phyloP scores from a whole-genome alignment of 129 eudicot species.

The Flaveria sonorensis region DNA sequence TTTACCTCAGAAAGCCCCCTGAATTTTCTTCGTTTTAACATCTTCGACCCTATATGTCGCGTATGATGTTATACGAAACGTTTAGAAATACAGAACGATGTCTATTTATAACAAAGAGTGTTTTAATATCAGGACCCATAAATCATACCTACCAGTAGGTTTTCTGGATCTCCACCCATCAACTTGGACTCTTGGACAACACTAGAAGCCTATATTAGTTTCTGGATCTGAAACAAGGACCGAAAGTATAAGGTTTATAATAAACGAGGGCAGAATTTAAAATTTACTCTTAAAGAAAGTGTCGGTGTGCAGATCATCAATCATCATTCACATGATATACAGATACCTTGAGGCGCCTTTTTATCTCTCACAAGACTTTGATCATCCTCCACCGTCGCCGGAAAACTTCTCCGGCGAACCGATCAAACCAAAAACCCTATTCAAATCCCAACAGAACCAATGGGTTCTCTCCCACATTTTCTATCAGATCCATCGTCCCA shows the following conservation, averaged over 20 bases:
- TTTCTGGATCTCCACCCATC: too few relatives aligned
- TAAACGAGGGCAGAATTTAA: neutral
- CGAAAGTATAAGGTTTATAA: neutral
- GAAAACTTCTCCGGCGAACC: conserved; percentile 36
- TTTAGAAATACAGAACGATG: too few relatives aligned
- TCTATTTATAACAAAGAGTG: too few relatives aligned
- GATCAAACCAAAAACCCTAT: neutral
- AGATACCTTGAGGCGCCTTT: neutral
- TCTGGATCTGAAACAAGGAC: neutral
- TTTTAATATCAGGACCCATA: too few relatives aligned
- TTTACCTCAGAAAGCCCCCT: too few relatives aligned
- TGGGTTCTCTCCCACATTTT: conserved; percentile 54
- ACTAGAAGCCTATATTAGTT: neutral
- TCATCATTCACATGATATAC: conserved; percentile 20
- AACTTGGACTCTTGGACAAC: too few relatives aligned
- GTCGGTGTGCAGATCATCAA: conserved; percentile 27
- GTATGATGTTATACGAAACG: too few relatives aligned
- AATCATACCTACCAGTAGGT: too few relatives aligned
- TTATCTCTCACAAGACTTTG: neutral
- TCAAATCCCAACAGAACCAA: conserved; percentile 4
- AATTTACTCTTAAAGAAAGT: neutral
- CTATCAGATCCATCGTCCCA: conserved; percentile 18
- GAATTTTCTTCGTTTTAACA: too few relatives aligned
- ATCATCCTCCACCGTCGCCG: conserved; percentile 21
- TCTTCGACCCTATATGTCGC: too few relatives aligned